These are phyloP conservation scores for Dissoconium aciculare DNA, from an alignment of 2,329 filamentous ascomycete genomes.

Conservation along the genomic window DNA sequence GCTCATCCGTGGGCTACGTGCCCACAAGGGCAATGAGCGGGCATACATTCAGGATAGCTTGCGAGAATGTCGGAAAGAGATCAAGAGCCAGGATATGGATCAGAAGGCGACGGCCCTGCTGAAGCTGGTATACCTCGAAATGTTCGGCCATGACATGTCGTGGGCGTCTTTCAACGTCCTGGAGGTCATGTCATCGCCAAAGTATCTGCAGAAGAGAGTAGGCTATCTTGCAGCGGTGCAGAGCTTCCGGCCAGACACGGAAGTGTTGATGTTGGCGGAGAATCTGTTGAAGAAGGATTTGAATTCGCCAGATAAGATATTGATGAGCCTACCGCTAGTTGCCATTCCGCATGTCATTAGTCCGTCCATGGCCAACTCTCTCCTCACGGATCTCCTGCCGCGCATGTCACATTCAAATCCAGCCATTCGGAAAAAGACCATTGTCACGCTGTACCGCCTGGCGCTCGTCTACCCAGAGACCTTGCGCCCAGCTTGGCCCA, in stretches of 20 bases:
- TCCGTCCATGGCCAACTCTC: constrained; percentile 76
- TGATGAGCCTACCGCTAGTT: constrained; percentile 71
- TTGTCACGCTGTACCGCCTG: constrained; percentile 84
- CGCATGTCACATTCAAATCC: constrained; percentile 75
- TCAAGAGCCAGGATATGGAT: constrained; percentile 90
- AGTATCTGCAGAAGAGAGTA: constrained; percentile 88
- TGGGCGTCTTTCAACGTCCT: constrained; percentile 98
- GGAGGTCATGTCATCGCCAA: constrained; percentile 94
- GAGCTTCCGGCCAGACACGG: constrained; percentile 88
- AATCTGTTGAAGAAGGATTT: constrained; percentile 95
- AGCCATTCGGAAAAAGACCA: constrained; percentile 82
- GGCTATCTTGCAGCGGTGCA: constrained; percentile 92
- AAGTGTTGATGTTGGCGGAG: constrained; percentile 93
- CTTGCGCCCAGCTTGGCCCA: constrained; percentile 82
- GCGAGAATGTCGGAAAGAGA: constrained; percentile 89
- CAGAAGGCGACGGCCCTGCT: constrained; percentile 90
- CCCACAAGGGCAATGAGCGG: constrained; percentile 87
- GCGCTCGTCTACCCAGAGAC: constrained; percentile 95
- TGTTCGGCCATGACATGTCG: constrained; percentile 99
- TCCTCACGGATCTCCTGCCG: constrained; percentile 73
- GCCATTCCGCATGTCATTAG: constrained; percentile 93
- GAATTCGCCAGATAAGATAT: constrained; percentile 53
- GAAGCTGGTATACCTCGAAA: constrained; percentile 94
- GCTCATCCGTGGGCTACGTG: constrained; percentile 89
- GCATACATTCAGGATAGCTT: constrained; percentile 88